phyloP scores from a whole-genome alignment of 140 eudicot species.

The Erigeron philadelphicus region DNA sequence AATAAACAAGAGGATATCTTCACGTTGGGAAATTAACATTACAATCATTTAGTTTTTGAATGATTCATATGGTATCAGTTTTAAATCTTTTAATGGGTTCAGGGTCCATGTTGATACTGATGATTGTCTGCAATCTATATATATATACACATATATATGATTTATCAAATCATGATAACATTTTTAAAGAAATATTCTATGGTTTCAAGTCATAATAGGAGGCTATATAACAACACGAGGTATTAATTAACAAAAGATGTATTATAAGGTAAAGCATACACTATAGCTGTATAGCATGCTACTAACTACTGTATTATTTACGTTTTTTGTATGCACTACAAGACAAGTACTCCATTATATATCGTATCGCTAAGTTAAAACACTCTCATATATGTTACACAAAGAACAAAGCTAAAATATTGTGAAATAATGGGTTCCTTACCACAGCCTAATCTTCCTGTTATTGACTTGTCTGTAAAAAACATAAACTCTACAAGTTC shows the following conservation, averaged over 20 bases:
- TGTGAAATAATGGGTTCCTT: conserved; percentile 33
- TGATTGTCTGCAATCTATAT: too few species aligned
- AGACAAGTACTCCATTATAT: not conserved
- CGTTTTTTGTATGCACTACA: not conserved
- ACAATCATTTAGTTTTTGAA: too few species aligned
- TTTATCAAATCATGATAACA: conserved; percentile 1
- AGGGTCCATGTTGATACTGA: too few species aligned
- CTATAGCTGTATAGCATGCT: not conserved
- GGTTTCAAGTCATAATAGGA: not conserved
- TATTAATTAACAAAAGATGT: conserved; percentile 9
- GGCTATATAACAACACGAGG: not conserved
- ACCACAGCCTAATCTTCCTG: conserved; percentile 38
- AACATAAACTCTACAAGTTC: conserved; percentile 26
- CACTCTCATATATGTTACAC: not conserved
- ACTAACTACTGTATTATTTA: not conserved
- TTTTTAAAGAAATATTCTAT: not conserved
- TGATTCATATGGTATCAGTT: too few species aligned
- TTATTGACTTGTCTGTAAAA: conserved; percentile 29
- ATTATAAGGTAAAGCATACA: not conserved
- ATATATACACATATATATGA: too few species aligned
- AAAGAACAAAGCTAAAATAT: not conserved
- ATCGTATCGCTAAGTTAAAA: not conserved
- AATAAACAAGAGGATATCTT: too few species aligned
- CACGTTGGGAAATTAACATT: too few species aligned
- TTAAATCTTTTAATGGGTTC: too few species aligned